Evolutionary conservation across 495 filamentous ascomycete genomes (phyloP).

Genomic region (Aspergillus carlsbadensis): DNA sequence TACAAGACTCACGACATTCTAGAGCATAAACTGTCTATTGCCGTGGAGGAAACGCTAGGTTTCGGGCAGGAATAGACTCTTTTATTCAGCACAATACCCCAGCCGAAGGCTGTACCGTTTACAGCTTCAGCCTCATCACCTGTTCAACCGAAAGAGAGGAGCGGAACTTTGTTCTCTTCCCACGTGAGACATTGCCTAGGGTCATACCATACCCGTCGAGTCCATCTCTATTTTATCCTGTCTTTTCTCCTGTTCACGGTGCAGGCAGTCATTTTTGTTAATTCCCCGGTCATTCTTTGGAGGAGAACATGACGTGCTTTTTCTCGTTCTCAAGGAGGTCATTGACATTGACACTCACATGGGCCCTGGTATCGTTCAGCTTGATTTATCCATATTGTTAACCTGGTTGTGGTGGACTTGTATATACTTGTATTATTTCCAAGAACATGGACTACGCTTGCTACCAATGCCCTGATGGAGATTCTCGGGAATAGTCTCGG

Average conservation of each 20-base stretch:
- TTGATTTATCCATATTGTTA: slow-evolving; percentile 15
- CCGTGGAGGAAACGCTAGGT: slow-evolving; percentile 97
- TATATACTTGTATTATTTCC: slow-evolving; percentile 15
- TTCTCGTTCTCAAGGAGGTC: too few relatives aligned
- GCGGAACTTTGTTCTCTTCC: neutral
- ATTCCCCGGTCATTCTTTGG: slow-evolving; percentile 6
- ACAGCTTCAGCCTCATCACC: neutral
- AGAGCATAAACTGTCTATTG: slow-evolving; percentile 86
- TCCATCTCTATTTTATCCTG: neutral
- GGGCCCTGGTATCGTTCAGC: slow-evolving; percentile 13
- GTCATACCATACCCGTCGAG: neutral
- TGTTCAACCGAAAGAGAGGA: neutral
- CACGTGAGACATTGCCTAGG: neutral
- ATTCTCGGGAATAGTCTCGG: too few relatives aligned
- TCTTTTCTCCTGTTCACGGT: slow-evolving; percentile 1
- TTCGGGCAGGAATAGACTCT: slow-evolving; percentile 88
- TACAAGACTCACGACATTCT: slow-evolving; percentile 87
- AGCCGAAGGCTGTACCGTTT: neutral
- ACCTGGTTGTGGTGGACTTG: slow-evolving; percentile 15
- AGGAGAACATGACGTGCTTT: neutral
- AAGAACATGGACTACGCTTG: slow-evolving; percentile 10
- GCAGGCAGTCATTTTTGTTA: slow-evolving; percentile 9
- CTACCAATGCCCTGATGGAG: neutral
- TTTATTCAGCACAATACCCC: slow-evolving; percentile 3
- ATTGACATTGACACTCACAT: neutral